These are phyloP conservation scores for Fusarium mangiferae DNA, from an alignment of 2,329 filamentous ascomycete species.

Conservation along the genomic window DNA sequence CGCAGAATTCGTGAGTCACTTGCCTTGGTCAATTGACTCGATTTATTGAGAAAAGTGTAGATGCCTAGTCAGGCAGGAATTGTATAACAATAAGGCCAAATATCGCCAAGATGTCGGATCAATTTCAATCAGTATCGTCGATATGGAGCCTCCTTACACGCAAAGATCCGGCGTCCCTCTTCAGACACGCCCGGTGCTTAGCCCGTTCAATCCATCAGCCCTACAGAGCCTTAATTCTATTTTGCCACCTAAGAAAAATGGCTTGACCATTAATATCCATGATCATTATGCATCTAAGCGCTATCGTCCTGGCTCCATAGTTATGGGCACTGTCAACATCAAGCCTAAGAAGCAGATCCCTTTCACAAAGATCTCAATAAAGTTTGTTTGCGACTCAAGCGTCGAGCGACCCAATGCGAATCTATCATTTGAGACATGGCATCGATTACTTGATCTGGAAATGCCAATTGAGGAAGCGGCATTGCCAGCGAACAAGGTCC, in stretches of 20 bases:
- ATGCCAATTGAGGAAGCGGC: conserved; percentile 6
- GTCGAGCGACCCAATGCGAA: conserved; percentile 8
- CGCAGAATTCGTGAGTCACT: conserved; percentile 6
- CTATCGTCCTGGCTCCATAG: conserved; percentile 5
- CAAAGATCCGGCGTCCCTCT: conserved; percentile 16
- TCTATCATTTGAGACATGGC: conserved; percentile 16
- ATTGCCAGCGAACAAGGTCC: not conserved
- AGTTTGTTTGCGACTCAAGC: conserved; percentile 17
- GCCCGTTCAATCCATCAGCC: conserved; percentile 8
- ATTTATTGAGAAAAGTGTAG: not conserved
- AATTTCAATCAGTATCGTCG: not conserved
- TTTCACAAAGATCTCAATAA: conserved; percentile 11
- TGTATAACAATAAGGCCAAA: not conserved
- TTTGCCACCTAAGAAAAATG: not conserved
- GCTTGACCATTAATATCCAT: not conserved
- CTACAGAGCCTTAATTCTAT: conserved; percentile 10
- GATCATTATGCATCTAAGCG: conserved; percentile 23
- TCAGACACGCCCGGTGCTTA: conserved; percentile 17
- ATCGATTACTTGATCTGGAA: conserved; percentile 15
- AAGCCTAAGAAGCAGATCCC: conserved; percentile 9
- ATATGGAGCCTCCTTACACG: conserved; percentile 17
- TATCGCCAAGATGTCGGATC: not conserved
- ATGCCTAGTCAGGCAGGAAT: not conserved
- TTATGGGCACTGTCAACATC: conserved; percentile 9
- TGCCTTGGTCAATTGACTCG: not conserved